These are phyloP conservation scores for Eucalyptus regnans DNA, from an alignment of 345 rosid species.

Conservation along the genomic window DNA sequence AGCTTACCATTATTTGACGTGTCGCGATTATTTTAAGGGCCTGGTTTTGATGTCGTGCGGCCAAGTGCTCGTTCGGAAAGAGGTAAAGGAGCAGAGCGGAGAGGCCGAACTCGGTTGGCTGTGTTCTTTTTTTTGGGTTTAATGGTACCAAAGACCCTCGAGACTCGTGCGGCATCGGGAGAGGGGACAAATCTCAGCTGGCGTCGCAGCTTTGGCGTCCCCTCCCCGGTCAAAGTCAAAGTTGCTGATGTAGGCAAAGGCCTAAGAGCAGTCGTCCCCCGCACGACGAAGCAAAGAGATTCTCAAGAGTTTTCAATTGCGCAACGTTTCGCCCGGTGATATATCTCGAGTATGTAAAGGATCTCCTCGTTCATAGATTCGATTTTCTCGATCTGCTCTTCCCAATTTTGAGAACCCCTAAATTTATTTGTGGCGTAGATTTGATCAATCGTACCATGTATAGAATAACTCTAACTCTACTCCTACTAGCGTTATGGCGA, in stretches of 20 bases:
- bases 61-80: background rate
- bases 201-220: background rate
- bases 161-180: background rate
- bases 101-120: background rate
- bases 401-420: background rate
- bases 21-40: background rate
- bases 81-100: background rate
- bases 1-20: background rate
- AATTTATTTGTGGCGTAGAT: background rate
- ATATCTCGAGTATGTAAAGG: background rate
- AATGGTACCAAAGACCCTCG: background rate
- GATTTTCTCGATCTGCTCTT: background rate
- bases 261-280: background rate
- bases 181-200: background rate
- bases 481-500: rapidly evolving
- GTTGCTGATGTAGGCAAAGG: background rate
- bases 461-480: rapidly evolving
- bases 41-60: background rate
- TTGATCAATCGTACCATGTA: rapidly evolving
- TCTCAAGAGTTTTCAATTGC: background rate
- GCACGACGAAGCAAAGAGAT: background rate
- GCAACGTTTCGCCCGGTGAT: background rate
- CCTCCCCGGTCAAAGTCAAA: background rate
- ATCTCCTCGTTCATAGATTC: background rate
- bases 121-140: background rate